Evolutionary conservation across 768 basidiomycete species (phyloP), one percentile per base, ranked within the genome.

Genomic region (Galerina sulciceps): DNA sequence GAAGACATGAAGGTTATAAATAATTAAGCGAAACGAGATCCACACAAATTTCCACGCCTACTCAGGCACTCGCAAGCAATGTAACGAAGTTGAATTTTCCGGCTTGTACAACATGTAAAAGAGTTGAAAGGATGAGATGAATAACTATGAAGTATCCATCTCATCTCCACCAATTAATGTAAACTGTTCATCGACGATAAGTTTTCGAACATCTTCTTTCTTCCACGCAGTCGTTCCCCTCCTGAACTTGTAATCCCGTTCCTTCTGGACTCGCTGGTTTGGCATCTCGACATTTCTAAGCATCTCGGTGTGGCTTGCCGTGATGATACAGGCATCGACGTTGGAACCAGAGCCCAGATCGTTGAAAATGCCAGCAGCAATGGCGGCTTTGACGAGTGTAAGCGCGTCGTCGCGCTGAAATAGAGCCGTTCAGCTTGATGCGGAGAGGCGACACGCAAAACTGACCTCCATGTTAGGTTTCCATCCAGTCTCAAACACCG

Each of bases 321-420:
- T 95, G 76, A 99, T 96, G 65, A 99, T 85, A 73, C 96, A 96
- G 1, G 95, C 96, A 73, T 99, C 97, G 67, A 99, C 86, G 71
- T 99, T 99, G n/a, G 93, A 95, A 42, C 97, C 97, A 0, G 96
- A 98, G 3, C 97, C 97, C 35, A 99, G 86, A 79, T 99, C 97
- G 79, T 99, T 99, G 85, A 97, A 99, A 71, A 99, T 96, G 83
- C 97, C 97, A 2, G 94, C 92, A 20, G 90, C 87, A 67, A 99
- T 88, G 45, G 97, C 96, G 38, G 86, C 81, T 57, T 89, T 86
- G 37, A 98, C 95, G 17, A 99, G 81, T 6, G 79, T 77, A 48
- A 99, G 84, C 2, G 94, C 96, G 22, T 90, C 89, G 41, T 85
- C 83, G 40, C 91, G 85, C 91, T 96, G 73, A 37, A 47, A 42